Evolutionary conservation across 257 asterid species (phyloP).

Genomic region (Solanum medicagineum): DNA sequence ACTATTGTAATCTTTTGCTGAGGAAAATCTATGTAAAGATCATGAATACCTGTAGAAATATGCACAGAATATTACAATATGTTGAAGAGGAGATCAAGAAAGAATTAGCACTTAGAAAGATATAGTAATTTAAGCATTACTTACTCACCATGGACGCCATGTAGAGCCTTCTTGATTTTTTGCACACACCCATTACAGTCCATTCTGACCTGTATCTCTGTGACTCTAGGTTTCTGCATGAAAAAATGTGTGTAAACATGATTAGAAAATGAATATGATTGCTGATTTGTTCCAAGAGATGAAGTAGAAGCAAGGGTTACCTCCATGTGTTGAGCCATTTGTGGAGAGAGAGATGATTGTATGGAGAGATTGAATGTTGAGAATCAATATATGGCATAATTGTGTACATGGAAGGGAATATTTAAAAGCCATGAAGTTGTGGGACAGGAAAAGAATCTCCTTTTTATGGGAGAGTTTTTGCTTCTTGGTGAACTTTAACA

Average conservation of each 20-base stretch:
- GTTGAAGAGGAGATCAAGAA: neutral
- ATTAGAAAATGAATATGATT: neutral
- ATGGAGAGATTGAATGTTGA: neutral
- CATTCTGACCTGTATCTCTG: slow-evolving; percentile 72
- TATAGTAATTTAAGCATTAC: neutral
- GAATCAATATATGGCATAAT: slow-evolving; percentile 46
- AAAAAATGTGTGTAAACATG: neutral
- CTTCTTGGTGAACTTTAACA: slow-evolving; percentile 1
- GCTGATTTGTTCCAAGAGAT: neutral
- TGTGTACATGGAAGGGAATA: slow-evolving; percentile 52
- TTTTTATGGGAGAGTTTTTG: neutral
- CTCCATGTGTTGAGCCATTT: slow-evolving; percentile 42
- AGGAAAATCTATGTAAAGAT: slow-evolving; percentile 58
- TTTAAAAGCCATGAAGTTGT: slow-evolving; percentile 44
- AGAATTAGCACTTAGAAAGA: neutral
- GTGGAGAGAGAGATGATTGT: slow-evolving; percentile 9
- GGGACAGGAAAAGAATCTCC: slow-evolving; percentile 81
- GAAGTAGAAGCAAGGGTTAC: slow-evolving; percentile 10
- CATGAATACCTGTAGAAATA: slow-evolving; percentile 42
- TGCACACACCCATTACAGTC: slow-evolving; percentile 86
- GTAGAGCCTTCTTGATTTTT: slow-evolving; percentile 69
- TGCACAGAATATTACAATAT: neutral
- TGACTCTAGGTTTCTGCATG: slow-evolving; percentile 1
- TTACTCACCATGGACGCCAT: slow-evolving; percentile 54
- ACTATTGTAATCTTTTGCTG: slow-evolving; percentile 62